These are phyloP conservation scores for Hericium erinaceus DNA, from an alignment of 768 basidiomycete genomes.

Conservation along the genomic window DNA sequence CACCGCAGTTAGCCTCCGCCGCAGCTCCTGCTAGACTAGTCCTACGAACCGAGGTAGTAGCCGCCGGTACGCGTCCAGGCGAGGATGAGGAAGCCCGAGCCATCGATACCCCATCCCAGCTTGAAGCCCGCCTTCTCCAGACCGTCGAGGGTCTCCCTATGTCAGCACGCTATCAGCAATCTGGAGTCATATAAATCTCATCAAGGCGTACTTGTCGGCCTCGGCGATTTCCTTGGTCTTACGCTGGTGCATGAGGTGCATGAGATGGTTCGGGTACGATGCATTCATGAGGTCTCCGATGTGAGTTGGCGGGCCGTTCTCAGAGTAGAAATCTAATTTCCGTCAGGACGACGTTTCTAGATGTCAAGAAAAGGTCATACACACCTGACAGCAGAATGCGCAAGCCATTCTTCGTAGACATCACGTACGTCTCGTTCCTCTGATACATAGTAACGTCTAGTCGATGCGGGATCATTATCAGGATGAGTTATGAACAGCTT, in stretches of 20 bases:
- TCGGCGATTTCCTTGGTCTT: conserved; percentile 36
- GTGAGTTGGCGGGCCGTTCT: conserved; percentile 24
- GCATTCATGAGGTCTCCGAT: conserved; percentile 44
- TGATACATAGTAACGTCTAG: conserved; percentile 21
- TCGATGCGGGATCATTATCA: neutral
- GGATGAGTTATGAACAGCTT: too few species aligned
- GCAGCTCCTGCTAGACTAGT: too few species aligned
- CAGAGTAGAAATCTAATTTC: conserved; percentile 5
- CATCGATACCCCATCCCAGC: conserved; percentile 36
- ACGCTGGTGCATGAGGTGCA: conserved; percentile 25
- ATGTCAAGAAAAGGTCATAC: neutral
- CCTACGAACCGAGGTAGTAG: conserved; percentile 50
- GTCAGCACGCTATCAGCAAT: neutral
- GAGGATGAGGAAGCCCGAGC: conserved; percentile 36
- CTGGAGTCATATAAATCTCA: neutral
- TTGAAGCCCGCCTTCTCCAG: conserved; percentile 49
- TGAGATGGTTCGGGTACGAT: conserved; percentile 25
- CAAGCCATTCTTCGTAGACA: conserved; percentile 20
- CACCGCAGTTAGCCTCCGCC: neutral
- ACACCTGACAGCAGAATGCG: conserved; percentile 7
- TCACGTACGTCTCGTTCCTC: conserved; percentile 27
- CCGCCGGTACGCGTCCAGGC: conserved; percentile 42
- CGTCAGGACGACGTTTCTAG: neutral
- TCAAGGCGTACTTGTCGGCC: conserved; percentile 34
- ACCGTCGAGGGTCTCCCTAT: conserved; percentile 42